phyloP scores from a whole-genome alignment of 352 stramenopile species.

The Phytopythium boreale region DNA sequence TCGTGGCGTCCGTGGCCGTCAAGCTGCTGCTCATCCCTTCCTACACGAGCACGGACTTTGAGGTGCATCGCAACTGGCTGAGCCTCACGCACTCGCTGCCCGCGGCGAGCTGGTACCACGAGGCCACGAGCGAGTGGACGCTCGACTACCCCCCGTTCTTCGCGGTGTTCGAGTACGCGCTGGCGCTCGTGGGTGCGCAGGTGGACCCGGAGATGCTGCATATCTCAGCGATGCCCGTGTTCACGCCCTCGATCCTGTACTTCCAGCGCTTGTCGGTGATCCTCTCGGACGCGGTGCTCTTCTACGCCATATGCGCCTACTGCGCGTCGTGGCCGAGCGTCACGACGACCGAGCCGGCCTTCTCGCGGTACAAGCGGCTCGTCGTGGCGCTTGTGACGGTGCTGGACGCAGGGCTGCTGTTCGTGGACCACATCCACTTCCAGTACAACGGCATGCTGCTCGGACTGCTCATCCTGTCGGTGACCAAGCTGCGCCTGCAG shows the following conservation, averaged over 20 bases:
- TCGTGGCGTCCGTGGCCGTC: conserved; percentile 47
- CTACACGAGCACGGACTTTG: conserved; percentile 97
- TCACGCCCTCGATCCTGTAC: conserved; percentile 58
- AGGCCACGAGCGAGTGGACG: conserved; percentile 95
- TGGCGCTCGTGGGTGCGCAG: conserved; percentile 58
- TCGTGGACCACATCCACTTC: conserved; percentile 99
- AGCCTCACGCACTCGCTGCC: conserved; percentile 92
- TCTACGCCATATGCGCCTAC: conserved; percentile 73
- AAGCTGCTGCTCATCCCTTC: conserved; percentile 91
- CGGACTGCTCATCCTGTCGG: conserved; percentile 91
- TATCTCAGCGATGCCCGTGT: conserved; percentile 58
- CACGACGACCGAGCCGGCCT: conserved; percentile 63
- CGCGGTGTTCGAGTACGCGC: conserved; percentile 93
- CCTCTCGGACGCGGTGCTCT: conserved; percentile 87
- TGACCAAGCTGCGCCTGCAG: conserved; percentile 76
- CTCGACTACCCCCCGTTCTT: conserved; percentile 99
- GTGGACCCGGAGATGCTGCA: conserved; percentile 68
- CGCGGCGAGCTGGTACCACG: conserved; percentile 93
- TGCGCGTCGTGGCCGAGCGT: conserved; percentile 81
- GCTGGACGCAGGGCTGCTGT: conserved; percentile 92
- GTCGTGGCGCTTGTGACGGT: conserved; percentile 87
- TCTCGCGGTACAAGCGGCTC: conserved; percentile 53
- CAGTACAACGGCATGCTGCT: conserved; percentile 99
- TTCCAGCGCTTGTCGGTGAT: conserved; percentile 95
- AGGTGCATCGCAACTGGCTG: conserved; percentile 99